A percentile compares a stretch with the other conserved stretches of the same genome.
These are phyloP conservation scores for Entonaema liquescens DNA, from an alignment of 495 filamentous ascomycete genomes.

Conservation along the genomic window DNA sequence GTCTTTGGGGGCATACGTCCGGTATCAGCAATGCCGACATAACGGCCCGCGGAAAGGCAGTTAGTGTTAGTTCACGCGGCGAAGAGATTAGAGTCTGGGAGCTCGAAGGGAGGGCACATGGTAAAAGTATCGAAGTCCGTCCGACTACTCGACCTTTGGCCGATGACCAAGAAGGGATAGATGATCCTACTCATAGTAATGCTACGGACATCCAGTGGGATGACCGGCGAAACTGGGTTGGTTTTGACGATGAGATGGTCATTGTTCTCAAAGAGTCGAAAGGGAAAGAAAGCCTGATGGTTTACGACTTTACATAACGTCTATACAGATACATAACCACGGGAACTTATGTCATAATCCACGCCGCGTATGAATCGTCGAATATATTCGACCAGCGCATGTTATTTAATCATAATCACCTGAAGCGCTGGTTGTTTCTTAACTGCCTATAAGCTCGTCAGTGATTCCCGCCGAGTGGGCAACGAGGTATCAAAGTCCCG, in stretches of 20 bases:
- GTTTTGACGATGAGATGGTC: conserved; percentile 94
- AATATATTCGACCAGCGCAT: not conserved
- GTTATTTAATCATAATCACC: not conserved
- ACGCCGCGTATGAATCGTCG: not conserved
- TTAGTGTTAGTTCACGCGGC: conserved; percentile 83
- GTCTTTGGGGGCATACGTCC: conserved; percentile 94
- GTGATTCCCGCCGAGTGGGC: too few species aligned
- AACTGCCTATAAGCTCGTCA: too few species aligned
- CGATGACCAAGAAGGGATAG: conserved; percentile 24
- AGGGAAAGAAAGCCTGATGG: conserved; percentile 77
- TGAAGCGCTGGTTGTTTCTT: not conserved
- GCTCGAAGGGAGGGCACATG: conserved; percentile 74
- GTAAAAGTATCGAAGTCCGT: conserved; percentile 53
- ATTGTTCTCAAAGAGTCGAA: conserved; percentile 80
- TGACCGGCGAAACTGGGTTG: conserved; percentile 70
- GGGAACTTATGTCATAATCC: not conserved
- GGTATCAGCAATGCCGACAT: conserved; percentile 88
- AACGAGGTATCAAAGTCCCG: too few species aligned
- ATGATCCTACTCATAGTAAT: conserved; percentile 13
- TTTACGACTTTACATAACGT: conserved; percentile 86
- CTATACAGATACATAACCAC: not conserved
- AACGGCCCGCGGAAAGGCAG: conserved; percentile 85
- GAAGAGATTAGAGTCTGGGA: conserved; percentile 95
- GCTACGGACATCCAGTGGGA: conserved; percentile 39
- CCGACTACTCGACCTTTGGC: conserved; percentile 49